These are phyloP conservation scores for Citrus trifoliata DNA, from an alignment of 345 rosid genomes.

Conservation along the genomic window DNA sequence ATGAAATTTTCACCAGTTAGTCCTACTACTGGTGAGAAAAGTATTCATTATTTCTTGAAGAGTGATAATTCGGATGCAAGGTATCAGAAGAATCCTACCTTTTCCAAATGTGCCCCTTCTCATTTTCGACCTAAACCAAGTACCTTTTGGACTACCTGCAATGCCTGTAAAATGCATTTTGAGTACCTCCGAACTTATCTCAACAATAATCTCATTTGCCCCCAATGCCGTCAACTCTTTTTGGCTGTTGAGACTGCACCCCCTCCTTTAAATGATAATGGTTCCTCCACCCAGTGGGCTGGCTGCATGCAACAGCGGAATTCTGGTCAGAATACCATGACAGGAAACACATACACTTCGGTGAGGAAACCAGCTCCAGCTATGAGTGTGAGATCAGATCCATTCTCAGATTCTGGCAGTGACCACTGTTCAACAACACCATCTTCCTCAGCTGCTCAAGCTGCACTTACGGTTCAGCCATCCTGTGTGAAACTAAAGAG, in stretches of 20 bases:
- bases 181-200: conserved; percentile 37
- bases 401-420: conserved; percentile 17
- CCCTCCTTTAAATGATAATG: conserved; percentile 27
- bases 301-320: conserved; percentile 8
- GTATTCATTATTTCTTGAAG: conserved; percentile 11
- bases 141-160: conserved; percentile 55
- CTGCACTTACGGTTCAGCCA: conserved; percentile 11
- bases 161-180: conserved; percentile 32
- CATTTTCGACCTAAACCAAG: conserved; percentile 6
- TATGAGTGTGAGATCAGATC: background rate
- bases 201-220: conserved; percentile 34
- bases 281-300: conserved; percentile 6
- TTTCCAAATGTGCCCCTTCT: conserved; percentile 10
- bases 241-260: conserved; percentile 35
- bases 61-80: conserved; percentile 7
- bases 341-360: background rate
- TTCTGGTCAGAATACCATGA: conserved; percentile 5
- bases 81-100: conserved; percentile 18
- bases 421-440: conserved; percentile 1
- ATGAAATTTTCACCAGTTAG: conserved; percentile 14
- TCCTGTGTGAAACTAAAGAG: conserved; percentile 23
- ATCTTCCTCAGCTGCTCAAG: conserved; percentile 16
- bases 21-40: conserved; percentile 21
- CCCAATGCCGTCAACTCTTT: conserved; percentile 37
- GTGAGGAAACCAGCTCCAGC: conserved; percentile 11